Evolutionary conservation across 805 yeast species (phyloP), one percentile per base, ranked within the genome.

Genomic region (Hanseniaspora meyeri): DNA sequence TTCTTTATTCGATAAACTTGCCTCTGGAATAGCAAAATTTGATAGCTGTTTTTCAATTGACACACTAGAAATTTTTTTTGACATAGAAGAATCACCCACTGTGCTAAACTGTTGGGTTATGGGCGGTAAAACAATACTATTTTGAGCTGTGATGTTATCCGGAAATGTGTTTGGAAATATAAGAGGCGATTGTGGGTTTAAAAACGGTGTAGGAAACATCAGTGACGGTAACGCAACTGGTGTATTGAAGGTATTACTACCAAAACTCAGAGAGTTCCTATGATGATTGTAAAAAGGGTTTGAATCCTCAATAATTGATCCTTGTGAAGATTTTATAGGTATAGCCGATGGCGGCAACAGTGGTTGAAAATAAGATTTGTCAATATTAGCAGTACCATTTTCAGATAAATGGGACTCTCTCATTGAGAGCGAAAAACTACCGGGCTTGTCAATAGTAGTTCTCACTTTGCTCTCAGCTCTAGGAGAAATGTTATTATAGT

Each of bases 291-390:
- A 5, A n/a, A 29, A 29, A 7, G 19, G n/a, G n/a, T 16, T 16
- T 12, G 42, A 17, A 14, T 47, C 17, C 11, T 36, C 50, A n/a
- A 34, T 4, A 10, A 20, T 24, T 8, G 50, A 47, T 6, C 42
- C 31, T 34, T 36, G 40, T 2, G 40, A 34, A 4, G 42, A 19
- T 12, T 36, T 9, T 6, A 49, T 16, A n/a, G 53, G 53, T 16
- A 49, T 49, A 9, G 53, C 53, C 2, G 53, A 49, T 2, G 53
- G 53, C 10, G 53, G 53, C 17, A 49, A 24, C 1, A 49, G 32
- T 39, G 46, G 38, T 4, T 29, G 53, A 14, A 49, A 31, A n/a
- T 19, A 31, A 4, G 53, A 29, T n/a, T 17, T 29, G 10, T 49
- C 53, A 17, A 49, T 11, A n/a, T 11, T 17, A 29, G 17, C 12